Percentiles rank a stretch among this genome's conserved stretches.
Conservation (phyloP, 2,329 filamentous ascomycete species). For the Diaporthe sp. region DNA sequence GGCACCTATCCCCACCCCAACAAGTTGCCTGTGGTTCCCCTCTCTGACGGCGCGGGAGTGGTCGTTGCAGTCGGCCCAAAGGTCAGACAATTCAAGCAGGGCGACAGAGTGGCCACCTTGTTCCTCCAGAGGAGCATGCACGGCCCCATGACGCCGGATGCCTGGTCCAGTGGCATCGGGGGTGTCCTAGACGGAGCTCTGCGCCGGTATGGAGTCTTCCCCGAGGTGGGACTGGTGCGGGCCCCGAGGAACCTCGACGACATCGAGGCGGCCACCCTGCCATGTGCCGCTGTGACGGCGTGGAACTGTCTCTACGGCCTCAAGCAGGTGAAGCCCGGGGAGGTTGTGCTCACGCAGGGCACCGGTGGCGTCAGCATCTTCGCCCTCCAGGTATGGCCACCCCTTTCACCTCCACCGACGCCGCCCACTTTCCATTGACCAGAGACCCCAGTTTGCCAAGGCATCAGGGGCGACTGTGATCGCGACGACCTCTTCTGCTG, state of each 20-base stretch:
- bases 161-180: conserved; percentile 70
- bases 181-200: conserved; percentile 77
- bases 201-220: conserved; percentile 76
- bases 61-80: conserved; percentile 64
- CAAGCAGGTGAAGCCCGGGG: conserved; percentile 63
- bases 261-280: conserved; percentile 67
- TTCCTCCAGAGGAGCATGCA: conserved; percentile 69
- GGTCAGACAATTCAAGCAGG: conserved; percentile 62
- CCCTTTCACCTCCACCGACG: background rate
- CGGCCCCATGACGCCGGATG: conserved; percentile 52
- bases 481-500: conserved; percentile 65
- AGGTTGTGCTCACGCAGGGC: conserved; percentile 75
- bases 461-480: conserved; percentile 68
- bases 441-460: conserved; percentile 50
- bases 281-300: conserved; percentile 71
- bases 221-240: conserved; percentile 76
- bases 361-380: conserved; percentile 78
- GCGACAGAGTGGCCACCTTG: conserved; percentile 69
- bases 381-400: conserved; percentile 59
- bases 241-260: conserved; percentile 68
- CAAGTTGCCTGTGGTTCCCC: conserved; percentile 59
- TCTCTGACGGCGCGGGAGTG: conserved; percentile 66
- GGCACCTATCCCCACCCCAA: conserved; percentile 61
- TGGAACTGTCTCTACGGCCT: conserved; percentile 76
- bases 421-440: background rate